phyloP scores from a whole-genome alignment of 345 rosid genomes.

The Eucalyptus shirleyi region DNA sequence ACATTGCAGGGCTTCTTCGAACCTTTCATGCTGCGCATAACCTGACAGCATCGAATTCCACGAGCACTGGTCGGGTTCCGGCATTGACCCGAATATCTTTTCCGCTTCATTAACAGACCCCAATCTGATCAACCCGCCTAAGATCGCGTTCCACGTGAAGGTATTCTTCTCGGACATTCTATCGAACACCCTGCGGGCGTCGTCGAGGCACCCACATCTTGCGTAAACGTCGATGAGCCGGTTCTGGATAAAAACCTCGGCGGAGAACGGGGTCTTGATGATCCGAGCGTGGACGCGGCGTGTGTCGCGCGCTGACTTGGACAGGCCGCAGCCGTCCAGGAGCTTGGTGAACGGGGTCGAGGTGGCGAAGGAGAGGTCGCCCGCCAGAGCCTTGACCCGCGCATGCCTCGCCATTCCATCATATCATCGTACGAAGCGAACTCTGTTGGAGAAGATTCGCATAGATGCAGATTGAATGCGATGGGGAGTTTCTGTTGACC shows the following conservation, averaged over 20 bases:
- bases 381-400: conserved; percentile 18
- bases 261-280: no score
- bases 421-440: not conserved
- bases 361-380: conserved; percentile 19
- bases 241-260: no score
- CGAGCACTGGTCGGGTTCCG: conserved; percentile 60
- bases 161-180: conserved; percentile 46
- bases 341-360: conserved; percentile 59
- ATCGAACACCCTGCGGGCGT: conserved; percentile 47
- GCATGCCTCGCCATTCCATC: conserved; percentile 55
- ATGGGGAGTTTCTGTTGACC: not conserved
- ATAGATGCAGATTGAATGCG: not conserved
- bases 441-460: not conserved
- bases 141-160: conserved; percentile 54
- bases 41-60: conserved; percentile 78
- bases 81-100: conserved; percentile 33
- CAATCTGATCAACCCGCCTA: conserved; percentile 29
- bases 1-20: conserved; percentile 47
- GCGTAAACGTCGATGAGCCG: rapidly evolving
- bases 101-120: conserved; percentile 49
- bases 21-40: conserved; percentile 48
- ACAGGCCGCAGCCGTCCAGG: conserved; percentile 44
- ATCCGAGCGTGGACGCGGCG: not conserved
- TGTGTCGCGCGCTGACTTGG: conserved; percentile 14
- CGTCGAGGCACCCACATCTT: conserved; percentile 18